Conservation (phyloP, 2,329 filamentous ascomycete genomes). For the Ascosphaera apis region DNA sequence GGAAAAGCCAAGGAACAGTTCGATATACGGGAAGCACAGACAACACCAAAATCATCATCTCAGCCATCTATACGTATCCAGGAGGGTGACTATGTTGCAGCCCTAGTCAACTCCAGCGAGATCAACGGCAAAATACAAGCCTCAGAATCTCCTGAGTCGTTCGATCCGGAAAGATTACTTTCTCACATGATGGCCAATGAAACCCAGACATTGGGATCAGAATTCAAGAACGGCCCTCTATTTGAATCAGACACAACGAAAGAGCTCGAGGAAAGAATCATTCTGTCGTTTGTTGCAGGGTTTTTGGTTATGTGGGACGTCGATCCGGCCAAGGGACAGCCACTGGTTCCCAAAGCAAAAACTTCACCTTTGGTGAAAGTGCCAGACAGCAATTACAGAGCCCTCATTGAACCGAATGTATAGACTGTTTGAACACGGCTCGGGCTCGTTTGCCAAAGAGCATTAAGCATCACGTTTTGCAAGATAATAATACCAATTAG, state of each 20-base stretch:
- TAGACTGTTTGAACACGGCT: too few species aligned
- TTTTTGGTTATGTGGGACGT: constrained; percentile 35
- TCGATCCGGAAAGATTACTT: constrained; percentile 25
- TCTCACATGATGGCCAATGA: constrained; percentile 16
- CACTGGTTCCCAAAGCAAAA: too few species aligned
- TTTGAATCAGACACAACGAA: constrained; percentile 24
- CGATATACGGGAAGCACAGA: constrained; percentile 16
- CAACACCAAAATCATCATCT: constrained; percentile 14
- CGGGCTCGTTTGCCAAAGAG: too few species aligned
- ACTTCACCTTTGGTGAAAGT: too few species aligned
- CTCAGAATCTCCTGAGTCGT: constrained; percentile 20
- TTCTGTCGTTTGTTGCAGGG: constrained; percentile 27
- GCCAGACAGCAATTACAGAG: too few species aligned
- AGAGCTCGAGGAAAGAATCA: constrained; percentile 27
- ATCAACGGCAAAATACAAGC: constrained; percentile 20
- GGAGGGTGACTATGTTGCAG: constrained; percentile 20
- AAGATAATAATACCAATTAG: too few species aligned
- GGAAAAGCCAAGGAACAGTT: constrained; percentile 18
- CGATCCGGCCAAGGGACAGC: constrained; percentile 19
- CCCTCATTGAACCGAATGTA: too few species aligned
- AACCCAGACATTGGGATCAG: constrained; percentile 11
- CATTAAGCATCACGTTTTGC: too few species aligned
- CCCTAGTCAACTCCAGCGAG: constrained; percentile 23
- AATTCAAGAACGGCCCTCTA: constrained; percentile 14
- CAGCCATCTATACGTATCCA: constrained; percentile 18